phyloP scores from a whole-genome alignment of 805 yeast species.

The Pichia phayaonensis region DNA sequence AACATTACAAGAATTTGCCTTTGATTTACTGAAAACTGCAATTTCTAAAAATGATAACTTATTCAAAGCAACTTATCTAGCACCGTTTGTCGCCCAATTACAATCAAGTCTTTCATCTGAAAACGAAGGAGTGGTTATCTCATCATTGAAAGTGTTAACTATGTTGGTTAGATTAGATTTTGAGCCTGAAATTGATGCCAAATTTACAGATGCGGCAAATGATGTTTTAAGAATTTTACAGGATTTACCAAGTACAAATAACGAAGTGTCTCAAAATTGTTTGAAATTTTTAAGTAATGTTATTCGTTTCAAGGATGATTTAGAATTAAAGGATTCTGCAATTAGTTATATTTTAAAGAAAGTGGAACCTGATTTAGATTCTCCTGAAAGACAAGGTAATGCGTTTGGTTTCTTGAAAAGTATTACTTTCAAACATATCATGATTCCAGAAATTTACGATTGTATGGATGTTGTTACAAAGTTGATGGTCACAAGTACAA shows the following conservation, averaged over 20 bases:
- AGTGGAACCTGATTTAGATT: constrained; percentile 80
- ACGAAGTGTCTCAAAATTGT: constrained; percentile 73
- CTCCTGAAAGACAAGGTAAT: constrained; percentile 80
- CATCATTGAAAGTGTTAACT: constrained; percentile 58
- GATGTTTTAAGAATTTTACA: constrained; percentile 55
- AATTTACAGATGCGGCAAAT: constrained; percentile 55
- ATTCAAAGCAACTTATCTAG: constrained; percentile 50
- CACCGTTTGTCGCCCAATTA: constrained; percentile 69
- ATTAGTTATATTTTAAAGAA: constrained; percentile 64
- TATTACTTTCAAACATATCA: constrained; percentile 60
- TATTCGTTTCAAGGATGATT: constrained; percentile 59
- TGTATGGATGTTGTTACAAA: constrained; percentile 72
- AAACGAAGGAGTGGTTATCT: constrained; percentile 68
- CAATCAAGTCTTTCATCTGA: constrained; percentile 53
- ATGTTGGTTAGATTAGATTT: constrained; percentile 56
- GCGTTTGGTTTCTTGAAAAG: constrained; percentile 82
- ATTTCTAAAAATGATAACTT: constrained; percentile 56
- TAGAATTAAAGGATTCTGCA: constrained; percentile 62
- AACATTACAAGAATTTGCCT: constrained; percentile 65
- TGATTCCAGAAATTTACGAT: constrained; percentile 86
- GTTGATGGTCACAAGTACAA: constrained; percentile 85
- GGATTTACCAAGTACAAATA: constrained; percentile 69
- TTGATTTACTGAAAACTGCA: constrained; percentile 69
- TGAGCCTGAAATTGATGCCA: constrained; percentile 39
- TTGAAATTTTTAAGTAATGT: constrained; percentile 67